Conservation (phyloP, 176 grass and related monocot genomes). For the Paspalum notatum region DNA sequence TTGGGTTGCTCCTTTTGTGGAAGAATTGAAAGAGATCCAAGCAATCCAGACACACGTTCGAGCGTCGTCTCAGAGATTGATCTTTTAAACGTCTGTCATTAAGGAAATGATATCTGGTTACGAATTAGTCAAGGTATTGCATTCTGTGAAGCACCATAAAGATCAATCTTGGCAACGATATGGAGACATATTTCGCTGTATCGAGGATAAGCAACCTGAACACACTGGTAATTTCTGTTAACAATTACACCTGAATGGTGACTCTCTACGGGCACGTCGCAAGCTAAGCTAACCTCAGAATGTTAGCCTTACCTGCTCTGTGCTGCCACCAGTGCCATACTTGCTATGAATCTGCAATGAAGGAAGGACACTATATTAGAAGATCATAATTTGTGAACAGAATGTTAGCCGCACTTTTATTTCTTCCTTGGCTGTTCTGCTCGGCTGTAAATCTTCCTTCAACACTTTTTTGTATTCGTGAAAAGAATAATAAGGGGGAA, state of each 20-base stretch:
- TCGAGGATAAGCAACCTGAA: background rate
- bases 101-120: constrained; percentile 39
- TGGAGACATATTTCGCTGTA: background rate
- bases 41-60: constrained; percentile 64
- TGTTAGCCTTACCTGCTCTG: constrained; percentile 52
- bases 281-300: constrained; percentile 14
- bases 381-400: background rate
- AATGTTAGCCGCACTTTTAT: too few relatives aligned
- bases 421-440: too few relatives aligned
- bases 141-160: background rate
- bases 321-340: constrained; percentile 62
- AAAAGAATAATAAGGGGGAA: background rate
- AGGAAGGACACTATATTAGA: background rate
- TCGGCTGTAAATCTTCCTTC: too few relatives aligned
- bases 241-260: background rate
- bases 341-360: constrained; percentile 70
- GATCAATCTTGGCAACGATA: background rate
- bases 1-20: constrained; percentile 69
- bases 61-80: constrained; percentile 82
- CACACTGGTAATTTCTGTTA: background rate
- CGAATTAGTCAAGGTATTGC: background rate
- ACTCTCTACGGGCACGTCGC: background rate
- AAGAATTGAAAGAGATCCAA: constrained; percentile 71
- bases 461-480: too few relatives aligned
- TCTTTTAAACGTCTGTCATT: constrained; percentile 61